phyloP scores from a whole-genome alignment of 768 basidiomycete species.

The Hebeloma cylindrosporum region DNA sequence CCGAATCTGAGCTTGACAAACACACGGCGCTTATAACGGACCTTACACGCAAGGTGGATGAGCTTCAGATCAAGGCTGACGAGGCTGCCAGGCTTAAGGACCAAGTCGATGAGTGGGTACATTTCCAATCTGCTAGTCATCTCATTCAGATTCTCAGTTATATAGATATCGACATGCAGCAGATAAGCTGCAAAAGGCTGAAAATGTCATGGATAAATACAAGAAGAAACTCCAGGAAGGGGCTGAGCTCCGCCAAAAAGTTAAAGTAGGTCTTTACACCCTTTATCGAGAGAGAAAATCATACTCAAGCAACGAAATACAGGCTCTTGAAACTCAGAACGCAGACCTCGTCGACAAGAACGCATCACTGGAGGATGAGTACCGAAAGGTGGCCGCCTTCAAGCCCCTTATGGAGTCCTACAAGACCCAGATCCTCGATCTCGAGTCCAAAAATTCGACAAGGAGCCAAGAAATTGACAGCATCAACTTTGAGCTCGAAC shows the following conservation, averaged over 20 bases:
- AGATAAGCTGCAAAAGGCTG: slow-evolving; percentile 89
- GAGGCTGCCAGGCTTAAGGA: slow-evolving; percentile 84
- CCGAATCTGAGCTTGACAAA: slow-evolving; percentile 83
- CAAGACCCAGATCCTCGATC: slow-evolving; percentile 78
- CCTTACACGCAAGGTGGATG: slow-evolving; percentile 76
- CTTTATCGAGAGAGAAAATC: background rate
- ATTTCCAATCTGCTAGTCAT: background rate
- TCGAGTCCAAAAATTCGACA: slow-evolving; percentile 69
- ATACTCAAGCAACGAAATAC: slow-evolving; percentile 2
- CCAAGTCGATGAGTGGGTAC: slow-evolving; percentile 86
- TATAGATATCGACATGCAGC: slow-evolving; percentile 86
- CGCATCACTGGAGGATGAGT: slow-evolving; percentile 89
- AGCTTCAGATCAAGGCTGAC: slow-evolving; percentile 75
- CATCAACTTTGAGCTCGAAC: slow-evolving; percentile 75
- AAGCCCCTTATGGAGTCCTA: slow-evolving; percentile 92
- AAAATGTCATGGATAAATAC: slow-evolving; percentile 98
- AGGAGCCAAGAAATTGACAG: slow-evolving; percentile 72
- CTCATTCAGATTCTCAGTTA: slow-evolving; percentile 1
- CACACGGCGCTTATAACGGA: slow-evolving; percentile 68
- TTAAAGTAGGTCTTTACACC: slow-evolving; percentile 59
- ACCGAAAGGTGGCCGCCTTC: slow-evolving; percentile 80
- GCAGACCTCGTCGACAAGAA: slow-evolving; percentile 89
- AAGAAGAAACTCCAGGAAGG: slow-evolving; percentile 97
- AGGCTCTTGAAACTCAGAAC: slow-evolving; percentile 93
- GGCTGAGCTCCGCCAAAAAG: slow-evolving; percentile 82